Percentiles rank a stretch among this genome's conserved stretches.
These are phyloP conservation scores for Crucibulum laeve DNA, from an alignment of 768 basidiomycete species.

Conservation along the genomic window DNA sequence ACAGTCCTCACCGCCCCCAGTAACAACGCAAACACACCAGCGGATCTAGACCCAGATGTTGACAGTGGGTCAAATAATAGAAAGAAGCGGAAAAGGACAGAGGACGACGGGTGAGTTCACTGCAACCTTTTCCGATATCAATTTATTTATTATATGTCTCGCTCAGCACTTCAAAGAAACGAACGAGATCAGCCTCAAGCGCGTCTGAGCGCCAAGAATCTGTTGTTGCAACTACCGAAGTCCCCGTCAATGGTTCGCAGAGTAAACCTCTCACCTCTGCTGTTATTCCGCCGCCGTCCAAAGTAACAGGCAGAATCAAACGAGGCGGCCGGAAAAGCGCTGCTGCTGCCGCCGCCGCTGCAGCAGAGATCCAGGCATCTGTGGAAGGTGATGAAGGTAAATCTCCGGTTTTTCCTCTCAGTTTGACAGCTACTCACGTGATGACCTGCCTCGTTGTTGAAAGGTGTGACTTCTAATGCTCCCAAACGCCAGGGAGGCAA, in stretches of 20 bases:
- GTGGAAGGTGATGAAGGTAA: constrained; percentile 65
- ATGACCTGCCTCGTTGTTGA: neutral
- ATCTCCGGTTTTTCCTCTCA: constrained; percentile 9
- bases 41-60: constrained; percentile 35
- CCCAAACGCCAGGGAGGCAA: constrained; percentile 33
- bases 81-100: constrained; percentile 74
- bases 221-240: constrained; percentile 37
- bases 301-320: constrained; percentile 33
- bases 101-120: constrained; percentile 63
- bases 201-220: constrained; percentile 53
- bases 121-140: constrained; percentile 3
- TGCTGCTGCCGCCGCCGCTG: constrained; percentile 30
- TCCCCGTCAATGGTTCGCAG: constrained; percentile 23
- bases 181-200: constrained; percentile 72
- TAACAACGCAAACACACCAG: constrained; percentile 31
- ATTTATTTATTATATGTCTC: constrained; percentile 6
- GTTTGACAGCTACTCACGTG: constrained; percentile 7
- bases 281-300: constrained; percentile 20
- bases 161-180: constrained; percentile 55
- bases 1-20: constrained; percentile 25
- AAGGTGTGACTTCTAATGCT: constrained; percentile 9
- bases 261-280: constrained; percentile 23
- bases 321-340: constrained; percentile 40
- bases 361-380: constrained; percentile 17
- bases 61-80: constrained; percentile 36